Percentiles rank a stretch among this genome's conserved stretches.
phyloP scores from a whole-genome alignment of 75 land plant genomes.

The Picea sitchensis region DNA sequence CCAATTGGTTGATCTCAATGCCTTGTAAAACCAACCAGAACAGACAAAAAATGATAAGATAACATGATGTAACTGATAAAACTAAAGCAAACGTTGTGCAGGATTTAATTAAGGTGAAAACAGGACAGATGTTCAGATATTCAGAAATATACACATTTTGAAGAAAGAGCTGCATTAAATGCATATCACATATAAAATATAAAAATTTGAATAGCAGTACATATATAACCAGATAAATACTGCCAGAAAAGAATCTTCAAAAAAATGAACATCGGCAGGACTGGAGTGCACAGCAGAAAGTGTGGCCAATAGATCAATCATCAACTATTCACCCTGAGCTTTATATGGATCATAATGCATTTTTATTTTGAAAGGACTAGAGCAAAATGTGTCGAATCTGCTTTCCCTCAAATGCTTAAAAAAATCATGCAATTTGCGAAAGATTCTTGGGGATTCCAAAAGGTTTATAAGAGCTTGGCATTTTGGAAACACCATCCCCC shows the following conservation, averaged over 20 bases:
- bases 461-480: neutral
- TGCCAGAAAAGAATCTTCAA: neutral
- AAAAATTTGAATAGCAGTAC: too few species aligned
- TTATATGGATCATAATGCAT: neutral
- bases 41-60: too few species aligned
- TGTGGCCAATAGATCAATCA: neutral
- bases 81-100: too few species aligned
- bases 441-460: neutral
- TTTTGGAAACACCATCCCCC: neutral
- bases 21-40: neutral
- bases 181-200: too few species aligned
- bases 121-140: too few species aligned
- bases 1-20: too few species aligned
- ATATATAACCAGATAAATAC: too few species aligned
- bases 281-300: neutral
- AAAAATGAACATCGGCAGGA: neutral
- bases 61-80: too few species aligned
- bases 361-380: neutral
- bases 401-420: neutral
- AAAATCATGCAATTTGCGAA: neutral
- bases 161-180: too few species aligned
- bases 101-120: too few species aligned
- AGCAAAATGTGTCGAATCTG: neutral
- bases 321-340: neutral
- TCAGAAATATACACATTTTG: too few species aligned